These are phyloP conservation scores for Starmerella floricola DNA, from an alignment of 805 yeast species.

Conservation along the genomic window DNA sequence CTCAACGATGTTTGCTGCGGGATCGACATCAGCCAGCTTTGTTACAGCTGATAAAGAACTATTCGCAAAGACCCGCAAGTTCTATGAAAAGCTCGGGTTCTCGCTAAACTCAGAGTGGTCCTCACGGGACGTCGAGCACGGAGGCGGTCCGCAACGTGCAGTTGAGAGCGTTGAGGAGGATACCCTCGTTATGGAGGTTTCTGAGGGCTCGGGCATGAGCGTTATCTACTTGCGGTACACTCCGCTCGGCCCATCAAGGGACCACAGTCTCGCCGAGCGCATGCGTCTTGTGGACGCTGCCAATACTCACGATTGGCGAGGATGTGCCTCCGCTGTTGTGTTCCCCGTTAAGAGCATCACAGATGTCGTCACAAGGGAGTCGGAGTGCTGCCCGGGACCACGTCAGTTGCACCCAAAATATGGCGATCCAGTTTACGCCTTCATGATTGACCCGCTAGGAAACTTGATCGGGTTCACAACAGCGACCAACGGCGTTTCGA, in stretches of 20 bases:
- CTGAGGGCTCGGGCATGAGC: constrained; percentile 20
- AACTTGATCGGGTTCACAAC: constrained; percentile 64
- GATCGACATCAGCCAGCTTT: constrained; percentile 54
- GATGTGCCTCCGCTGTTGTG: constrained; percentile 35
- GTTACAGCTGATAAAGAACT: constrained; percentile 40
- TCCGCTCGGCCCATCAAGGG: constrained; percentile 23
- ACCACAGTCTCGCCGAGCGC: constrained; percentile 19
- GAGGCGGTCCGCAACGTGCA: constrained; percentile 20
- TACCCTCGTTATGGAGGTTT: constrained; percentile 24
- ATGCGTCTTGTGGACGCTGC: constrained; percentile 18
- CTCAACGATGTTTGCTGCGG: constrained; percentile 26
- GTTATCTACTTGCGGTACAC: constrained; percentile 26
- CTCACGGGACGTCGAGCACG: constrained; percentile 19
- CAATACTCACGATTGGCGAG: constrained; percentile 38
- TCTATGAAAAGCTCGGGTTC: constrained; percentile 44
- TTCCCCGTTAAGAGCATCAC: constrained; percentile 34
- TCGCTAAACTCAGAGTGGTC: constrained; percentile 29
- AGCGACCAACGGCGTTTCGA: constrained; percentile 12
- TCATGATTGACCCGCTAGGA: constrained; percentile 75
- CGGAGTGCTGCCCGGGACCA: constrained; percentile 24
- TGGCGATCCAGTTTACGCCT: constrained; percentile 61
- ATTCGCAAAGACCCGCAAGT: constrained; percentile 38
- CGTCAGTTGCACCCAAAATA: constrained; percentile 46
- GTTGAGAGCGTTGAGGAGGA: constrained; percentile 25
- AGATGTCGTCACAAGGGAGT: constrained; percentile 29